Base-by-base conservation (phyloP, 2,329 filamentous ascomycete genomes). In the Aspergillus flavus region DNA sequence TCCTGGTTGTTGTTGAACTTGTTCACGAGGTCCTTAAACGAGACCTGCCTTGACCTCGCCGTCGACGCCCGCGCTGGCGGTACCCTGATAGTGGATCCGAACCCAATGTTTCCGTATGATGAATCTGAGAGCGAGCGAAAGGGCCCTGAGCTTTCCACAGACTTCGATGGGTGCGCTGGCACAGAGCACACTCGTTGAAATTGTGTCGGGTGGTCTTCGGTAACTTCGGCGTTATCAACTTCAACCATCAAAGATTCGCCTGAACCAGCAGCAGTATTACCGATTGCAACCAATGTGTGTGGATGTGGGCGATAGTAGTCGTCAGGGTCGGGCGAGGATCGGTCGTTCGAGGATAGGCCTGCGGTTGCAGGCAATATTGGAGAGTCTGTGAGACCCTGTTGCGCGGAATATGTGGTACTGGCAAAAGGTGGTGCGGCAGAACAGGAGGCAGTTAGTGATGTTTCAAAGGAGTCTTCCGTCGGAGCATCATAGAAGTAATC, bases 1-100 rank as follows among this genome's bases (percentile, higher is more conserved):
- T 83, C 81, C 39, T 72, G 81, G 68, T 84, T 87, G 72, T 89
- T 87, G 76, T 94, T 91, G 79, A 94, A 95, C 60, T 86, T 89
- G 77, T 89, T 92, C 71, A 91, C 89, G 66, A 95, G 82, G 73
- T 95, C 91, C 78, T 90, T 92, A 69, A 95, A 91, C 64, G 90
- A 94, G n/a, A 88, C 83, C 68, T 90, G 85, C 68, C 80, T 78
- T 66, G 68, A 78, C 71, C 75, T 73, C 34, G 64, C 61, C 28
- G 65, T 62, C 32, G 69, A 59, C 28, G 68, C 30, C 43, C 61
- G 46, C 52, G 61, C 59, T 41, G 66, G 52, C 46, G 54, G 50
- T n/a, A 64, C 58, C 59, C 72, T 64, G 50, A 61, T 64, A 63
- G 72, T 62, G 41, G 68, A 56, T 54, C 62, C 59, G 60, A 66